Evolutionary conservation across 768 basidiomycete species (phyloP).

Genomic region (Phaffia tasmanica): DNA sequence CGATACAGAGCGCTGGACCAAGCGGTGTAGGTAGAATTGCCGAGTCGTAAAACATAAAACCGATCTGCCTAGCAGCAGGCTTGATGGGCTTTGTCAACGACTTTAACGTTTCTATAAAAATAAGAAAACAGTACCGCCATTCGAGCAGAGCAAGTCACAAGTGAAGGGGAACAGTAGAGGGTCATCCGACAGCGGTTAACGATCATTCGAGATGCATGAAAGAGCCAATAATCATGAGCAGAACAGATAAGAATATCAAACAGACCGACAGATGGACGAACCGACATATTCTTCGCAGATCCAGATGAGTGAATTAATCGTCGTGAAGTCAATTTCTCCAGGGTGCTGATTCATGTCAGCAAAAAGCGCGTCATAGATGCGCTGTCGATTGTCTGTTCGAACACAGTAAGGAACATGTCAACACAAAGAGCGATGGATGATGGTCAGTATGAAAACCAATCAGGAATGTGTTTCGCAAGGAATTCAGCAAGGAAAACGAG

Average conservation of each 20-base stretch:
- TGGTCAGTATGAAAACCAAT: neutral
- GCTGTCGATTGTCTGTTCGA: constrained; percentile 31
- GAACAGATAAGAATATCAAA: too few species aligned
- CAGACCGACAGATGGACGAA: too few species aligned
- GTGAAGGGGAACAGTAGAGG: too few species aligned
- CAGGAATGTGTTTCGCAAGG: neutral
- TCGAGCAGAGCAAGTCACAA: too few species aligned
- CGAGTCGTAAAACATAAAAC: constrained; percentile 6
- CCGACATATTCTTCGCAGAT: neutral
- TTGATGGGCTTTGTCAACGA: neutral
- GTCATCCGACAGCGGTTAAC: too few species aligned
- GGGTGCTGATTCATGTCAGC: constrained; percentile 33
- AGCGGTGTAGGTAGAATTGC: neutral
- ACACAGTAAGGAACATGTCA: neutral
- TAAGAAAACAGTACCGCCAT: too few species aligned
- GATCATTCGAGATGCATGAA: too few species aligned
- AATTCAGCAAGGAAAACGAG: neutral
- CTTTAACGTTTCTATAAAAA: neutral
- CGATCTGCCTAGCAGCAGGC: neutral
- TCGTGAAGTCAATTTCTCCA: constrained; percentile 29
- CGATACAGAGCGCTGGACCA: constrained; percentile 31
- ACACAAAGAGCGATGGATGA: neutral
- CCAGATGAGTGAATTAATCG: constrained; percentile 28
- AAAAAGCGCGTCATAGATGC: constrained; percentile 31
- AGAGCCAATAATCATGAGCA: too few species aligned